phyloP scores from a whole-genome alignment of 2,329 filamentous ascomycete genomes.

The Trichophyton verrucosum region DNA sequence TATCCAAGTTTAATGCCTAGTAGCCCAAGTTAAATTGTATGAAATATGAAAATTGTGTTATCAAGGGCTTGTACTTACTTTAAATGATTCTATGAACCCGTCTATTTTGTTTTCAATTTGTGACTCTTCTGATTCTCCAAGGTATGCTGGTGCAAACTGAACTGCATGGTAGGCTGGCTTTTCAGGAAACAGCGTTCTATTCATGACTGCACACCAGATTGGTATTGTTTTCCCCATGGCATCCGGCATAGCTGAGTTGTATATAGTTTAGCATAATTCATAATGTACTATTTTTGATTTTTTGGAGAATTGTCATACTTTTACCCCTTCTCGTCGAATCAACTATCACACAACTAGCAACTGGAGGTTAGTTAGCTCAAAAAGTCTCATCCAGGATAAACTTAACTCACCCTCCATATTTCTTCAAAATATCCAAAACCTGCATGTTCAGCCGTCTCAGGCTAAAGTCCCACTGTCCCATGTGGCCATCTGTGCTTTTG shows the following conservation, averaged over 20 bases:
- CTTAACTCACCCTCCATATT: conserved; percentile 48
- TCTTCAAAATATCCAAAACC: conserved; percentile 54
- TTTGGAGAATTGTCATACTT: conserved; percentile 33
- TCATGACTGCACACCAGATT: conserved; percentile 84
- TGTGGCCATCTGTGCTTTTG: conserved; percentile 94
- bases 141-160: conserved; percentile 57
- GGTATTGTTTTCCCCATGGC: conserved; percentile 87
- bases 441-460: conserved; percentile 73
- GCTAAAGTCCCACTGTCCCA: conserved; percentile 82
- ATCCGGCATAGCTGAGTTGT: conserved; percentile 64
- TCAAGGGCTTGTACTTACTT: conserved; percentile 20
- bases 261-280: neutral
- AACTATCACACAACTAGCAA: conserved; percentile 55
- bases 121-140: conserved; percentile 62
- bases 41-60: neutral
- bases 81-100: conserved; percentile 40
- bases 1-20: conserved; percentile 50
- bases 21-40: neutral
- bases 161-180: conserved; percentile 41
- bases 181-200: conserved; percentile 60
- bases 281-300: neutral
- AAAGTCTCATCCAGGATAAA: neutral
- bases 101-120: conserved; percentile 59
- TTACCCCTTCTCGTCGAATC: conserved; percentile 91
- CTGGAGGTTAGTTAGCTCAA: neutral